A percentile compares a stretch with the other conserved stretches of the same genome.
Evolutionary conservation across 257 asterid genomes (phyloP).

Genomic region (Misopates orontium): DNA sequence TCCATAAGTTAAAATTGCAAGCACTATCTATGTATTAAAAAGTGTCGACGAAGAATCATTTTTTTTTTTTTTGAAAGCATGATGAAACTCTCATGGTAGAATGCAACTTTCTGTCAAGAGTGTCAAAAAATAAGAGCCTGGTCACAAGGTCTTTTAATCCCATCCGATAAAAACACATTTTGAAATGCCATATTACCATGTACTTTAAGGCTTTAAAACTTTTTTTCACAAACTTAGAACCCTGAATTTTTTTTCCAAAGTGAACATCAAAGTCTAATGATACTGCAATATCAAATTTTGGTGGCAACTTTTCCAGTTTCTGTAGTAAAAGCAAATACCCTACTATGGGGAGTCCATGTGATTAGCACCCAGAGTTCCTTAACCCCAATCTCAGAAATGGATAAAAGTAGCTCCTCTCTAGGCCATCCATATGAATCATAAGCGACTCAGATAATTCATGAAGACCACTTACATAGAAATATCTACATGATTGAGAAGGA

Average conservation of each 20-base stretch:
- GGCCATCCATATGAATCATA: constrained; percentile 1
- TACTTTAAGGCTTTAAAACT: constrained; percentile 11
- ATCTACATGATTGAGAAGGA: constrained; percentile 10
- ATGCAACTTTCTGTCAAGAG: not conserved
- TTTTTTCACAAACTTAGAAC: too few species aligned
- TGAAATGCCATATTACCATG: not conserved
- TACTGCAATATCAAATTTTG: not conserved
- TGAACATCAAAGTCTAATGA: too few species aligned
- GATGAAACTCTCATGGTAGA: not conserved
- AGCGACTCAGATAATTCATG: not conserved
- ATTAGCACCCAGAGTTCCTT: not conserved
- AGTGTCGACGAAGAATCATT: too few species aligned
- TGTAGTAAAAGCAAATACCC: not conserved
- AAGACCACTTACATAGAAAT: not conserved
- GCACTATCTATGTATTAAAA: constrained; percentile 2
- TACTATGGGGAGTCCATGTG: not conserved
- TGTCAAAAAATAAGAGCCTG: not conserved
- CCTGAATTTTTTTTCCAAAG: too few species aligned
- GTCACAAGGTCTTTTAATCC: too few species aligned
- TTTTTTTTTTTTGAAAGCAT: too few species aligned
- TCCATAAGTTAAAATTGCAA: constrained; percentile 3
- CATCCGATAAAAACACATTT: not conserved
- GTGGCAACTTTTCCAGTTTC: not conserved
- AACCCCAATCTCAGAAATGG: not conserved
- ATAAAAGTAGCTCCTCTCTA: not conserved